Conservation (phyloP, 2,329 filamentous ascomycete species). For the Aureobasidium sp. region DNA sequence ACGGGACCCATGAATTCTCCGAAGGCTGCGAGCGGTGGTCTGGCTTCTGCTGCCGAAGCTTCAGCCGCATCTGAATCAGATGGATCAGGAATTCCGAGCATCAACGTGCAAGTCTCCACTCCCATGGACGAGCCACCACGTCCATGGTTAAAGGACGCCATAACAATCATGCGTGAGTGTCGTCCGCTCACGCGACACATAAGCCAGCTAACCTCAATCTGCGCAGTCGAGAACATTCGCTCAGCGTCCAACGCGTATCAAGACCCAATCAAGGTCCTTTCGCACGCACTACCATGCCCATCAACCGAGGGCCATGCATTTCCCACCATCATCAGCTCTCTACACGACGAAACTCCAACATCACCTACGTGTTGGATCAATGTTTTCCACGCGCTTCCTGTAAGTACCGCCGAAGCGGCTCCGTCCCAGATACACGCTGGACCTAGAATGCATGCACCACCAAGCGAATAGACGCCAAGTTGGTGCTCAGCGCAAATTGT, state of each 20-base stretch:
- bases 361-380: slow-evolving; percentile 54
- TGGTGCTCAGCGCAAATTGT: background rate
- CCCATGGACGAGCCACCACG: background rate
- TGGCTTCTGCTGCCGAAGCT: slow-evolving; percentile 11
- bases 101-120: slow-evolving; percentile 8
- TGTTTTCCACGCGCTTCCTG: slow-evolving; percentile 55
- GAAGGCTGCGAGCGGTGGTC: slow-evolving; percentile 29
- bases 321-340: slow-evolving; percentile 46
- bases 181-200: no score
- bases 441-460: background rate
- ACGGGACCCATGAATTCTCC: slow-evolving; percentile 35
- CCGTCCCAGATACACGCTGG: no score
- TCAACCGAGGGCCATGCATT: slow-evolving; percentile 46
- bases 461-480: background rate
- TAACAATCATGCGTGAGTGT: slow-evolving; percentile 27
- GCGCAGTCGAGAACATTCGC: slow-evolving; percentile 32
- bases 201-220: background rate
- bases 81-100: slow-evolving; percentile 2
- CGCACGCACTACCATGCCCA: slow-evolving; percentile 54
- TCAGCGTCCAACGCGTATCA: slow-evolving; percentile 22
- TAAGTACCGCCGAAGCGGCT: background rate
- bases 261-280: slow-evolving; percentile 48
- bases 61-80: background rate
- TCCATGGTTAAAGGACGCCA: slow-evolving; percentile 25
- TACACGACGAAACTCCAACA: slow-evolving; percentile 46